phyloP scores from a whole-genome alignment of 768 basidiomycete species.

The Xerocomellus amylosporus region DNA sequence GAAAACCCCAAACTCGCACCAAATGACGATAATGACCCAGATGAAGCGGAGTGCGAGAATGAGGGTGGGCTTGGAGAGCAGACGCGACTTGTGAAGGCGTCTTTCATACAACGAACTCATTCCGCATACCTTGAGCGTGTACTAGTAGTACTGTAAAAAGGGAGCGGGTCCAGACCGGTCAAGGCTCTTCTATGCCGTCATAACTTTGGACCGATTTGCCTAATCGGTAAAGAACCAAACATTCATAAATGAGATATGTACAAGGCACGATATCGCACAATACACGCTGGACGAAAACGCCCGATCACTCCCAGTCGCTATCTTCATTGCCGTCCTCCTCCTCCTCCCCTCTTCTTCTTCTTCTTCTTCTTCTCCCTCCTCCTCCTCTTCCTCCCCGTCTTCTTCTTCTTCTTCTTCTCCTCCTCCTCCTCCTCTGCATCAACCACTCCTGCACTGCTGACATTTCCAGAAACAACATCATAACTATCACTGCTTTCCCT shows the following conservation, averaged over 20 bases:
- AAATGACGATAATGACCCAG: slow-evolving; percentile 58
- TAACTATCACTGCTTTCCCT: slow-evolving; percentile 65
- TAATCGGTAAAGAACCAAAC: slow-evolving; percentile 10
- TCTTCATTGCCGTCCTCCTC: slow-evolving; percentile 21
- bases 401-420: slow-evolving; percentile 33
- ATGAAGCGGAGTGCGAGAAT: slow-evolving; percentile 46
- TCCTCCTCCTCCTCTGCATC: slow-evolving; percentile 31
- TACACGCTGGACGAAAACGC: neutral
- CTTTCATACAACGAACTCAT: slow-evolving; percentile 31
- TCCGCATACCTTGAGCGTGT: slow-evolving; percentile 20
- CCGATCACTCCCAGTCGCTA: slow-evolving; percentile 59
- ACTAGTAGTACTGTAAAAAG: neutral
- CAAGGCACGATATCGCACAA: slow-evolving; percentile 18
- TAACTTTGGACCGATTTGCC: neutral
- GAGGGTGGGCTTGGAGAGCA: slow-evolving; percentile 30
- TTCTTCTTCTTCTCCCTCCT: slow-evolving; percentile 24
- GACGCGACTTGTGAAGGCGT: slow-evolving; percentile 24
- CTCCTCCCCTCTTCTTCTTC: slow-evolving; percentile 36
- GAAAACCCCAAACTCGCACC: slow-evolving; percentile 63
- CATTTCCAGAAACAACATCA: slow-evolving; percentile 59
- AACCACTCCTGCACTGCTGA: slow-evolving; percentile 37
- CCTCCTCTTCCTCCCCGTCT: slow-evolving; percentile 20
- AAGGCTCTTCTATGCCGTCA: slow-evolving; percentile 11
- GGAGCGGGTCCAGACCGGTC: neutral
- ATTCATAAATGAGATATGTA: neutral